Evolutionary conservation across 352 stramenopile genomes (phyloP).

Genomic region (Pythium dissimile): DNA sequence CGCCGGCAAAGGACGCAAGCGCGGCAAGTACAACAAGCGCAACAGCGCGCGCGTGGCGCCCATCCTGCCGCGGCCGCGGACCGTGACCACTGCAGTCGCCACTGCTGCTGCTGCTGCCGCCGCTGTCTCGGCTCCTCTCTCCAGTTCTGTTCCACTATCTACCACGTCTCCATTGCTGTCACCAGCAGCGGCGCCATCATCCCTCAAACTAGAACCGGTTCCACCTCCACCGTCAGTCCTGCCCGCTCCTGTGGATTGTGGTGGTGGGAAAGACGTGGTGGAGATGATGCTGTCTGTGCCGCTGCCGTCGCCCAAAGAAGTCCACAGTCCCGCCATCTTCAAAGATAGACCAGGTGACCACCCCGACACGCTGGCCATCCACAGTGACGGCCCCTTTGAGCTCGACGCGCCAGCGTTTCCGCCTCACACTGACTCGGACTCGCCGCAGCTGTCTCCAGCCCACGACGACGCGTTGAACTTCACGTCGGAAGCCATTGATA

Average conservation of each 20-base stretch:
- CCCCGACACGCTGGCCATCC: background rate
- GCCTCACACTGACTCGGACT: background rate
- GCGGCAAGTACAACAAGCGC: slow-evolving; percentile 15
- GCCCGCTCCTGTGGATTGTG: too few species aligned
- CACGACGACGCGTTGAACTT: background rate
- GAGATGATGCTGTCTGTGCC: background rate
- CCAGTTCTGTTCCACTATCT: too few species aligned
- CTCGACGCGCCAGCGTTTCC: background rate
- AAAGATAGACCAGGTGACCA: background rate
- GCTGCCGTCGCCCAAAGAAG: slow-evolving; percentile 8
- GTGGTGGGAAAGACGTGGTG: background rate
- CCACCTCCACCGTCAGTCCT: background rate
- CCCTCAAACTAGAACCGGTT: background rate
- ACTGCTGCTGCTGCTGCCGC: background rate
- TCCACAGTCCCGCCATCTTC: slow-evolving; percentile 1
- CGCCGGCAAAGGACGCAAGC: slow-evolving; percentile 12
- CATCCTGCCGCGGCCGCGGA: background rate
- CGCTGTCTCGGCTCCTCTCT: background rate
- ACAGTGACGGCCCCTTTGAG: background rate
- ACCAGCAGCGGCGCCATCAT: background rate
- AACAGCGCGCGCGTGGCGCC: slow-evolving; percentile 3
- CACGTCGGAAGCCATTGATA: slow-evolving; percentile 4
- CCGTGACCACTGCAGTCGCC: background rate
- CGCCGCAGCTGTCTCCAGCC: background rate
- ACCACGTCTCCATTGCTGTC: too few species aligned